A percentile compares a stretch with the other conserved stretches of the same genome.
These are phyloP conservation scores for Trapa bicornis DNA, from an alignment of 345 rosid genomes.

Conservation along the genomic window DNA sequence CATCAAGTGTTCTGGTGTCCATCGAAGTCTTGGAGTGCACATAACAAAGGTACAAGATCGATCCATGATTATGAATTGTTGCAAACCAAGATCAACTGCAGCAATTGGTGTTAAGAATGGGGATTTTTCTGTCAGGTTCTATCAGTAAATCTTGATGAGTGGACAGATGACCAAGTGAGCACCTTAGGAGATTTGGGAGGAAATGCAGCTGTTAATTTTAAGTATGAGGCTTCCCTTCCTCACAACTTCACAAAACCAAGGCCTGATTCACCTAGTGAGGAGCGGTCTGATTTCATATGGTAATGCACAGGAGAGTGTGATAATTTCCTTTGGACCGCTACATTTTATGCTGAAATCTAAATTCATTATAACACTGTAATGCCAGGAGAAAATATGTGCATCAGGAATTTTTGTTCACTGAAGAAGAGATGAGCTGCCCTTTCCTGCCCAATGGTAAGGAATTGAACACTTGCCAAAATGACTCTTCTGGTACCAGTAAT, in stretches of 20 bases:
- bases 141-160: constrained; percentile 85
- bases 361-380: constrained; percentile 9
- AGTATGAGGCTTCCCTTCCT: constrained; percentile 65
- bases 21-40: constrained; percentile 98
- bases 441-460: constrained; percentile 16
- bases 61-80: not conserved
- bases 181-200: constrained; percentile 57
- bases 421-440: constrained; percentile 31
- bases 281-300: constrained; percentile 78
- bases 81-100: not conserved
- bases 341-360: constrained; percentile 1
- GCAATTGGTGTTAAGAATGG: not conserved
- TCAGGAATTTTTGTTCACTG: constrained; percentile 41
- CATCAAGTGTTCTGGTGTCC: constrained; percentile 96
- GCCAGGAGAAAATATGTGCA: constrained; percentile 75
- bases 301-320: constrained; percentile 10
- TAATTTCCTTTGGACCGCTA: not conserved
- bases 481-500: too few species aligned
- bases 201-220: constrained; percentile 50
- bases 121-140: constrained; percentile 39
- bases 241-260: constrained; percentile 48
- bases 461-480: constrained; percentile 16
- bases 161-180: constrained; percentile 91
- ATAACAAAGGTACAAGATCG: constrained; percentile 57
- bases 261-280: constrained; percentile 65